These are phyloP conservation scores for Dothideomycetes sp. DNA, from an alignment of 2,329 filamentous ascomycete genomes.

Conservation along the genomic window DNA sequence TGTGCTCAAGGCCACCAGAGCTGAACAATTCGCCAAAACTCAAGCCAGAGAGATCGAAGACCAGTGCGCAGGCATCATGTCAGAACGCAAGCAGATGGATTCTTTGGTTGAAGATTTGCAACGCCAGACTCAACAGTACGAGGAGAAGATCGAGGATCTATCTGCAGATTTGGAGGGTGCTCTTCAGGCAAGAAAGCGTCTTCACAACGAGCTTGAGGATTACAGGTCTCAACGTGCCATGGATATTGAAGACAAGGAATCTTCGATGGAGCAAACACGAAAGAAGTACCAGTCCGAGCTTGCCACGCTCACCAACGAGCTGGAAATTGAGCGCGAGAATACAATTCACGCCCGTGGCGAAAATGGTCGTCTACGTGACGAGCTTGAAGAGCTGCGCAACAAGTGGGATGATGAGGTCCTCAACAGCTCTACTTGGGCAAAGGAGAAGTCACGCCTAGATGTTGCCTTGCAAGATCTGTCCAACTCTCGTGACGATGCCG, in stretches of 20 bases:
- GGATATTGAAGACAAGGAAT: conserved; percentile 94
- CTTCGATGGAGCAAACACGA: conserved; percentile 89
- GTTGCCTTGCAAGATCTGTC: conserved; percentile 81
- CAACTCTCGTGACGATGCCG: conserved; percentile 86
- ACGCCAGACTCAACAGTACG: conserved; percentile 76
- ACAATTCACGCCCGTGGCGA: conserved; percentile 74
- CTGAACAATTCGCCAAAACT: conserved; percentile 86
- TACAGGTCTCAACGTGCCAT: conserved; percentile 91
- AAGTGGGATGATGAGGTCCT: conserved; percentile 99
- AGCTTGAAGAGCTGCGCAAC: conserved; percentile 84
- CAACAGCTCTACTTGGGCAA: conserved; percentile 96
- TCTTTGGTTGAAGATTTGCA: conserved; percentile 80
- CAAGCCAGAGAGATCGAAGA: conserved; percentile 89
- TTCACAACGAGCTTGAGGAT: conserved; percentile 95
- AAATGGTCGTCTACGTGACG: conserved; percentile 81
- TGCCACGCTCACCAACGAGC: conserved; percentile 77
- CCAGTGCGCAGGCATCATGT: conserved; percentile 79
- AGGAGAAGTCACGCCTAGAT: conserved; percentile 90
- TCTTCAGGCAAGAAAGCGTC: conserved; percentile 80
- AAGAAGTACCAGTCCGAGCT: conserved; percentile 97
- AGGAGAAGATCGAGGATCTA: conserved; percentile 85
- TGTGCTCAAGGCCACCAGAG: conserved; percentile 81
- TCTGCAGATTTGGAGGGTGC: conserved; percentile 81
- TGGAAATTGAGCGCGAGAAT: conserved; percentile 89
- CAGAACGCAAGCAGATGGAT: conserved; percentile 87